These are phyloP conservation scores for Penicillium steckii DNA, from an alignment of 495 filamentous ascomycete genomes.

Conservation along the genomic window DNA sequence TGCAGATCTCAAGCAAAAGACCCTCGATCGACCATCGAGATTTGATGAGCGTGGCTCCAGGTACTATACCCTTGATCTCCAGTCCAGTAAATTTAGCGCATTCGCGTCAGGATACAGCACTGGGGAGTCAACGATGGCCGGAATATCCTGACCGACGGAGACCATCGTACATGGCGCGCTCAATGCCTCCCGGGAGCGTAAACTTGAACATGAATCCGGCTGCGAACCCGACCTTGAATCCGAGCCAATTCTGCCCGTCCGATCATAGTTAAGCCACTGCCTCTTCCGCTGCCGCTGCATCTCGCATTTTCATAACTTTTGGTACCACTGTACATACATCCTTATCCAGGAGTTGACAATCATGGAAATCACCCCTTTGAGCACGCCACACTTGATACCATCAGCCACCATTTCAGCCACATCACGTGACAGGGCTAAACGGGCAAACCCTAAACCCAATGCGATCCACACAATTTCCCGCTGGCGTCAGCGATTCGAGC, in stretches of 20 bases:
- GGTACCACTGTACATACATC: not conserved
- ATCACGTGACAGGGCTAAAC: constrained; percentile 26
- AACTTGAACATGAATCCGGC: not conserved
- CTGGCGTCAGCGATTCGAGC: constrained; percentile 18
- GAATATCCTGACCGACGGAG: not conserved
- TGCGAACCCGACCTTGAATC: not conserved
- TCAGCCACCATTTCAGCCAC: not conserved
- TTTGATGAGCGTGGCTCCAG: constrained; percentile 1
- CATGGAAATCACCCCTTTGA: not conserved
- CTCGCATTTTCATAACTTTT: not conserved
- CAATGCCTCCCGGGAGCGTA: not conserved
- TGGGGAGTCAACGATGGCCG: not conserved
- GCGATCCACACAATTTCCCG: constrained; percentile 30
- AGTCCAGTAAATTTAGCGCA: not conserved
- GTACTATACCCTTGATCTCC: not conserved
- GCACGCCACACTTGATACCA: not conserved
- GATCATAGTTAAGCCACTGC: not conserved
- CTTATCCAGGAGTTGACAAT: not conserved
- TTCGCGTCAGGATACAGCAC: constrained; percentile 7
- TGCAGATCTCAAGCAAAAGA: constrained; percentile 14
- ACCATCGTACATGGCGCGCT: not conserved
- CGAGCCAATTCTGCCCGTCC: not conserved
- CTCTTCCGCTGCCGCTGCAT: too few relatives aligned
- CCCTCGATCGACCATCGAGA: constrained; percentile 4
- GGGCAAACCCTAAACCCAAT: constrained; percentile 31